phyloP scores from a whole-genome alignment of 345 rosid species.

The Arabis hirsuta region DNA sequence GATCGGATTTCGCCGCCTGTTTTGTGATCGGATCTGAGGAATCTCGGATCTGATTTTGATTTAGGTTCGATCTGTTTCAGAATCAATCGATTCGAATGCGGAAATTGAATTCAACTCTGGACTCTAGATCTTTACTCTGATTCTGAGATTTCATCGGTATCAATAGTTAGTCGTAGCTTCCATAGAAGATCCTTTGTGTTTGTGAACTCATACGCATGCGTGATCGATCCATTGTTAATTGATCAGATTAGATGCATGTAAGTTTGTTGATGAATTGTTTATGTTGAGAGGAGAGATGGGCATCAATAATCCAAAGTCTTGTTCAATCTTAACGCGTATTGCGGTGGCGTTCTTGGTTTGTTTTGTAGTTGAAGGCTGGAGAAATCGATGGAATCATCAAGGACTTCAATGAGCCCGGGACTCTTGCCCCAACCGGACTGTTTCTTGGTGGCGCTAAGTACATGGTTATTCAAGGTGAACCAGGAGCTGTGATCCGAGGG shows the following conservation, averaged over 20 bases:
- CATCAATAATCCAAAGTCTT: not conserved
- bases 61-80: not conserved
- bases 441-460: conserved; percentile 76
- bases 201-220: conserved; percentile 18
- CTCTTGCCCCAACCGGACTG: conserved; percentile 79
- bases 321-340: not conserved
- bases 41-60: conserved; percentile 32
- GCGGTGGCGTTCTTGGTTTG: not conserved
- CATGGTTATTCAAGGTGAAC: conserved; percentile 88
- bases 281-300: not conserved
- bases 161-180: conserved; percentile 2
- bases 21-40: conserved; percentile 29
- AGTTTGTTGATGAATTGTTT: conserved; percentile 5
- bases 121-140: conserved; percentile 11
- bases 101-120: not conserved
- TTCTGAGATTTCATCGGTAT: conserved; percentile 6
- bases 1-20: not conserved
- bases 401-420: conserved; percentile 74
- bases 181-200: conserved; percentile 6
- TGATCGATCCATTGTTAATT: not conserved
- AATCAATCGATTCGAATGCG: not conserved
- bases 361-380: conserved; percentile 63
- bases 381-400: conserved; percentile 56
- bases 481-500: conserved; percentile 86
- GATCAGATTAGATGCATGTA: not conserved